phyloP scores from a whole-genome alignment of 192 early-diverging fungal species.

The Entophlyctis helioformis region DNA sequence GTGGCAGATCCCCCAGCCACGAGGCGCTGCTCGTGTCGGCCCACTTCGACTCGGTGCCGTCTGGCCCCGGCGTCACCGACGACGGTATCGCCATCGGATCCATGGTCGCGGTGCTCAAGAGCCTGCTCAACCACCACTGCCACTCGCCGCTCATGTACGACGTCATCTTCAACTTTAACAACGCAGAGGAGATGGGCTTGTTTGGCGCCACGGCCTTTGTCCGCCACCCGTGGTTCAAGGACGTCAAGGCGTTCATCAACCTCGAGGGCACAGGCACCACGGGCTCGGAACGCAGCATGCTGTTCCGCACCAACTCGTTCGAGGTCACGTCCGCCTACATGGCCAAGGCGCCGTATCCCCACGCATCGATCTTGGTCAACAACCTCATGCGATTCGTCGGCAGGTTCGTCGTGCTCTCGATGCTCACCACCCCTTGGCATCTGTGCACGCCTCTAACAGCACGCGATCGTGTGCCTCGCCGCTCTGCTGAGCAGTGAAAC shows the following conservation, averaged over 20 bases:
- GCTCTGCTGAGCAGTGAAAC: too few species aligned
- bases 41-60: constrained; percentile 30
- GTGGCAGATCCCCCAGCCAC: background rate
- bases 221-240: constrained; percentile 22
- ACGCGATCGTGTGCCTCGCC: too few species aligned
- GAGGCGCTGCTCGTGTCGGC: constrained; percentile 25
- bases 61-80: constrained; percentile 29
- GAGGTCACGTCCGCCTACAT: constrained; percentile 12
- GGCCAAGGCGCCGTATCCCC: constrained; percentile 19
- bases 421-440: too few species aligned
- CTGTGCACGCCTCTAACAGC: too few species aligned
- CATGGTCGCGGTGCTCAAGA: constrained; percentile 22
- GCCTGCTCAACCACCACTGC: constrained; percentile 6
- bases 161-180: constrained; percentile 31
- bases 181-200: constrained; percentile 32
- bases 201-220: constrained; percentile 24
- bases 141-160: constrained; percentile 5
- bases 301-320: constrained; percentile 29
- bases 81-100: constrained; percentile 25
- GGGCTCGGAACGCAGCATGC: constrained; percentile 7
- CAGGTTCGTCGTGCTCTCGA: too few species aligned
- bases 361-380: constrained; percentile 30
- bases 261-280: constrained; percentile 33
- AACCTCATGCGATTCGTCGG: too few species aligned
- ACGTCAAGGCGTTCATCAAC: constrained; percentile 32